Percentiles rank a stretch among this genome's conserved stretches.
Conservation (phyloP, 2,329 filamentous ascomycete genomes). For the Diaporthe sp. region DNA sequence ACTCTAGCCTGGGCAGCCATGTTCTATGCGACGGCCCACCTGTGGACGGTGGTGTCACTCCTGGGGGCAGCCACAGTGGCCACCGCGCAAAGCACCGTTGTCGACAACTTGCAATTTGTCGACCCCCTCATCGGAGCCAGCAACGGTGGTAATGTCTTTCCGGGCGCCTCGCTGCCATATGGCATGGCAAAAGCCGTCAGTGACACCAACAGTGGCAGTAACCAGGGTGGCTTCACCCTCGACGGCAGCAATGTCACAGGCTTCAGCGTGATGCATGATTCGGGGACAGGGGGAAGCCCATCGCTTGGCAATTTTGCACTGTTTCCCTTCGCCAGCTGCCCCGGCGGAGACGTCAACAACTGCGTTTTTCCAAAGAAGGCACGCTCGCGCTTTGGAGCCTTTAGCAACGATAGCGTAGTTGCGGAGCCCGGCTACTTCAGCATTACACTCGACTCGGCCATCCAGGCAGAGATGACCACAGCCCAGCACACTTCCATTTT, state of each 20-base stretch:
- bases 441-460: constrained; percentile 69
- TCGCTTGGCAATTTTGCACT: constrained; percentile 82
- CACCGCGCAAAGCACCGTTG: constrained; percentile 21
- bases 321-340: constrained; percentile 76
- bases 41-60: background rate
- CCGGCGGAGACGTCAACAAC: constrained; percentile 71
- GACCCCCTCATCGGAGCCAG: constrained; percentile 59
- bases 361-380: constrained; percentile 71
- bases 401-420: constrained; percentile 64
- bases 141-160: constrained; percentile 60
- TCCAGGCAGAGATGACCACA: constrained; percentile 77
- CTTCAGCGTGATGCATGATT: constrained; percentile 72
- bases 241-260: constrained; percentile 65
- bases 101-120: constrained; percentile 43
- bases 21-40: background rate
- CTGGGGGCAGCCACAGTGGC: constrained; percentile 4
- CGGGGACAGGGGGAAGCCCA: constrained; percentile 69
- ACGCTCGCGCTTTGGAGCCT: constrained; percentile 57
- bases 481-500: constrained; percentile 77
- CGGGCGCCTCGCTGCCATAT: constrained; percentile 59
- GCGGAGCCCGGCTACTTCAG: constrained; percentile 77
- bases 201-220: constrained; percentile 66
- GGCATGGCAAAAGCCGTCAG: constrained; percentile 71
- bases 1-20: background rate
- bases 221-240: constrained; percentile 70